These are phyloP conservation scores for Cryptosporidium andersoni DNA, from an alignment of 169 alveolate genomes.

Conservation along the genomic window DNA sequence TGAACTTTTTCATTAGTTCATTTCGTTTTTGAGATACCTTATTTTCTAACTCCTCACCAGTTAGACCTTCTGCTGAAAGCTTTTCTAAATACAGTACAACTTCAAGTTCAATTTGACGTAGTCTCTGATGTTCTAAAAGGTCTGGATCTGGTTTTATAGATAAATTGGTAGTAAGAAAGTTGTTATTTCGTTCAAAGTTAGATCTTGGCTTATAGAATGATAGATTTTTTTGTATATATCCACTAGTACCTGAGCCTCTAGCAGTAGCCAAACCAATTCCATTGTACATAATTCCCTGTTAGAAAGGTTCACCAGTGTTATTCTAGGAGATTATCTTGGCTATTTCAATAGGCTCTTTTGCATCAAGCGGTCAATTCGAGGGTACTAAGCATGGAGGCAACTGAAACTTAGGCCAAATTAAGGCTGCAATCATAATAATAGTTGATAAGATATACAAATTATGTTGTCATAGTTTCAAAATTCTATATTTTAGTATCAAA, in stretches of 20 bases:
- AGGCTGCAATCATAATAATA: no score
- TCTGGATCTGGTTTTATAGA: constrained; percentile 44
- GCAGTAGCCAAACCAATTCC: constrained; percentile 88
- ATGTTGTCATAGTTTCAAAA: no score
- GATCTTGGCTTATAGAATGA: constrained; percentile 76
- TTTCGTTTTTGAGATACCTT: not conserved
- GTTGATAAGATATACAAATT: no score
- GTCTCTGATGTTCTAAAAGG: constrained; percentile 82
- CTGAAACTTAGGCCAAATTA: no score
- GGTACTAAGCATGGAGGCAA: no score
- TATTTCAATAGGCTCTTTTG: no score
- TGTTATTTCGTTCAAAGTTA: constrained; percentile 69
- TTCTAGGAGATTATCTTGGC: not conserved
- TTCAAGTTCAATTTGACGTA: constrained; percentile 81
- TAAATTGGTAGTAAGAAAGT: constrained; percentile 70
- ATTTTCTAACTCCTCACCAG: not conserved
- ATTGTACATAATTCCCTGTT: constrained; percentile 78
- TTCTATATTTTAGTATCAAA: no score
- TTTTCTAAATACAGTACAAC: constrained; percentile 69
- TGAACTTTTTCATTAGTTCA: not conserved
- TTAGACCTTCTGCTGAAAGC: constrained; percentile 40
- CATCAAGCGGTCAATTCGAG: no score
- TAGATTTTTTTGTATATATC: constrained; percentile 84
- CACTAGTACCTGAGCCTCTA: constrained; percentile 90
- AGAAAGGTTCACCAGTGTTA: not conserved